Evolutionary conservation across 352 stramenopile genomes (phyloP), one percentile per base, ranked within the genome.

Genomic region (Hyaloperonospora arabidopsidis): DNA sequence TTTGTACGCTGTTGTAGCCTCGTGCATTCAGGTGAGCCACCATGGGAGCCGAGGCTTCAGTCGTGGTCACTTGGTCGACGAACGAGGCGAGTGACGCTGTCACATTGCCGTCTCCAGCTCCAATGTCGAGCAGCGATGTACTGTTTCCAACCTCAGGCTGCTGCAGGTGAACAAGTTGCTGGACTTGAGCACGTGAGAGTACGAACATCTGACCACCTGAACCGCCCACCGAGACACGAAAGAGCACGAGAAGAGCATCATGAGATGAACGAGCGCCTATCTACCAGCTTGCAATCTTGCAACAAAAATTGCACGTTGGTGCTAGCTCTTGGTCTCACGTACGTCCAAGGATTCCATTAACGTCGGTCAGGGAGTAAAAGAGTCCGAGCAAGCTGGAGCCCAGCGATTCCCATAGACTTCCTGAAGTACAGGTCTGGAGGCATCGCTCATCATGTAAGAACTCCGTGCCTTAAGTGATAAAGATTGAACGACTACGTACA

Each of bases 191-290:
- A 15, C 69, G 59, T 0, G 80, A 93, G 15, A 91, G 68, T 54
- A 93, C 84, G 57, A 93, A 93, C 83, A 93, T 93, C 72, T 93
- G 80, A 29, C 80, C 84, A 63, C 83, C 80, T 93, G 48, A 10
- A 19, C 17, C 44, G 18, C 41, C 14, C 46, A 60, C 19, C 4
- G 25, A 32, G 25, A 32, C 25, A 32, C 4, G 4, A 32, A 32
- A 38, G 18, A 45, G 17, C 19, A 58, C 41, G 10, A 52, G 22
- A 57, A 15, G 36, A 43, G 19, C 15, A 68, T 11, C 21, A 46
- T 67, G 49, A 61, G 62, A 13, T 17, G 18, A 18, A 32, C n/a
- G n/a, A n/a, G n/a, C n/a, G n/a, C n/a, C n/a, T n/a, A n/a, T n/a
- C n/a, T n/a, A n/a, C n/a, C n/a, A n/a, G n/a, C 3, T 19, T 22